Base-by-base conservation (phyloP, 2,329 filamentous ascomycete species). In the Fusarium beomiforme region DNA sequence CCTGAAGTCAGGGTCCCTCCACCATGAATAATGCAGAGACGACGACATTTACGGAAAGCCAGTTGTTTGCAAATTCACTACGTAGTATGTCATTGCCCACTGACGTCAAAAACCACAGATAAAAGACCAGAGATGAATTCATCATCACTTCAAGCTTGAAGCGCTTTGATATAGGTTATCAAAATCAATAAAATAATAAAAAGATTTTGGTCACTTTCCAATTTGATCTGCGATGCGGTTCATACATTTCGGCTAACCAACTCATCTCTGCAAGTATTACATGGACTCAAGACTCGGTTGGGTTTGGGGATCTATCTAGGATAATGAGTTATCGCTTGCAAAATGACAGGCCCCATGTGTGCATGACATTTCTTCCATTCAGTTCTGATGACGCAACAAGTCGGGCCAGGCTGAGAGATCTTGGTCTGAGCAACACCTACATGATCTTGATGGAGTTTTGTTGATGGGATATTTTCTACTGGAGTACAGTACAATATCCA, bases 1-100 rank as follows among this genome's bases (percentile, higher is more conserved):
- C 57, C 58, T 64, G 56, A 68, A 56, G 19, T 39, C 67, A 73
- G 66, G 70, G 63, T 71, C 62, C 66, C 59, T 50, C 65, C 64
- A 72, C 43, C 39, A 49, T 47, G n/a, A 24, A 29, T 61, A 24
- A 29, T 61, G 36, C 21, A n/a, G 39, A 41, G 37, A 42, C 41
- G 29, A 42, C 17, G 47, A 21, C 21, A 33, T 42, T 43, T 44
- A 34, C 53, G 46, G 43, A 41, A 37, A 29, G 39, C 55, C 19
- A 44, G 43, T 51, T 46, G 36, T 49, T 51, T 63, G 53, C 44
- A 64, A 39, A 36, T 46, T 56, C 34, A 39, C 43, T 62, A 42
- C 37, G 26, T 63, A 39, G 36, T 62, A 42, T 31, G 26, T 63
- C 55, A 26, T 57, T 21, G 39, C 42, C 44, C 36, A 12, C 55